These are phyloP conservation scores for Taphrina deformans DNA, from an alignment of 1,139 yeast species.

Conservation along the genomic window DNA sequence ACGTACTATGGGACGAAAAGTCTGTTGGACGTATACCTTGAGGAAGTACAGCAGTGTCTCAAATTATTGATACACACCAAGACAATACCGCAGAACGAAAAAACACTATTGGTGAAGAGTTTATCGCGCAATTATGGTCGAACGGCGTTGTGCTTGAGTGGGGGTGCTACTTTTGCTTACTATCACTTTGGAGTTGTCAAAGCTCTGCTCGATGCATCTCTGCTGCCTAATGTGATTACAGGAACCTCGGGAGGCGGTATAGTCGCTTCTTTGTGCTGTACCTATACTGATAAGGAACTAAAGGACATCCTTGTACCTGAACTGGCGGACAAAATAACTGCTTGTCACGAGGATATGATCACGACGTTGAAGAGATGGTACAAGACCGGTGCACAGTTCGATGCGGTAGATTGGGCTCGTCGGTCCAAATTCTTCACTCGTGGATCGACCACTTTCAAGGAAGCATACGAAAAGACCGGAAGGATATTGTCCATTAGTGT, in stretches of 20 bases:
- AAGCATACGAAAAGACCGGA: conserved; percentile 68
- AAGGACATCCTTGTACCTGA: conserved; percentile 59
- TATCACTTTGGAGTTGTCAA: conserved; percentile 76
- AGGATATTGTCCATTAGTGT: conserved; percentile 70
- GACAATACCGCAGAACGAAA: conserved; percentile 49
- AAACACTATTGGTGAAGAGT: conserved; percentile 58
- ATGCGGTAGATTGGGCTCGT: conserved; percentile 71
- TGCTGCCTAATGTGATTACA: conserved; percentile 66
- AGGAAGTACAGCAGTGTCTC: conserved; percentile 44
- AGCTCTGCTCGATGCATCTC: conserved; percentile 65
- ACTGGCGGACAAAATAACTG: conserved; percentile 65
- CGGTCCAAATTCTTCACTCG: conserved; percentile 67
- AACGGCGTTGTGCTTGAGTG: conserved; percentile 70
- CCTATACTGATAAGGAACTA: conserved; percentile 69
- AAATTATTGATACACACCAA: conserved; percentile 49
- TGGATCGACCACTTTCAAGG: conserved; percentile 72
- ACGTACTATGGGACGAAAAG: conserved; percentile 73
- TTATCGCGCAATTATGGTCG: conserved; percentile 68
- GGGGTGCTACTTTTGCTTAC: conserved; percentile 67
- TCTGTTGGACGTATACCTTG: conserved; percentile 58
- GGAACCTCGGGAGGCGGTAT: conserved; percentile 85
- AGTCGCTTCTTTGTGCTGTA: conserved; percentile 72
- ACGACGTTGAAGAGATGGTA: conserved; percentile 63
- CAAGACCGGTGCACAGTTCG: conserved; percentile 77
- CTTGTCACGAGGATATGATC: conserved; percentile 56